Evolutionary conservation across 2,329 filamentous ascomycete genomes (phyloP).

Genomic region (Endothia cerciana): DNA sequence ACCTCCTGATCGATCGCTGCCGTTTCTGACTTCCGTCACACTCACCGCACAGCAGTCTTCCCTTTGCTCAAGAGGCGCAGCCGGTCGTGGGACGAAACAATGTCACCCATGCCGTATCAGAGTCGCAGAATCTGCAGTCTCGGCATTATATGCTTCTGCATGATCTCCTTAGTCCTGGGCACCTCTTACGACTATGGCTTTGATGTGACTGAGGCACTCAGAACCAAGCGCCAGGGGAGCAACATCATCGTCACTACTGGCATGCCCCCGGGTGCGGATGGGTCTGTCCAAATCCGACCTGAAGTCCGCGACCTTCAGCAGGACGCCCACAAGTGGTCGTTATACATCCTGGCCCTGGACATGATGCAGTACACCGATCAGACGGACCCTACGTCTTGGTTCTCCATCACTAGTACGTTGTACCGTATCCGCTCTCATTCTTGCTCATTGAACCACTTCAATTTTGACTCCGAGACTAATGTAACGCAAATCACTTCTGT

Average conservation of each 20-base stretch:
- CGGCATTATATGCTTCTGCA: conserved; percentile 26
- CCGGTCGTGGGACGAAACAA: background rate
- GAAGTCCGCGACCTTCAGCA: conserved; percentile 71
- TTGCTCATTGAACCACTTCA: conserved; percentile 4
- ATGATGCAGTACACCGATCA: conserved; percentile 72
- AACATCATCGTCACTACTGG: conserved; percentile 48
- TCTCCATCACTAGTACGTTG: conserved; percentile 71
- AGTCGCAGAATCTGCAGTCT: conserved; percentile 18
- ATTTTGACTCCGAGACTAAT: conserved; percentile 22
- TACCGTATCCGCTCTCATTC: conserved; percentile 13
- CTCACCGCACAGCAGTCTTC: background rate
- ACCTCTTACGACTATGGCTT: conserved; percentile 57
- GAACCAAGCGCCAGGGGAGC: conserved; percentile 42
- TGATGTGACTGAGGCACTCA: conserved; percentile 43
- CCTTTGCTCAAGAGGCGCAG: background rate
- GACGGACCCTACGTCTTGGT: conserved; percentile 69
- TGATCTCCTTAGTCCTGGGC: conserved; percentile 25
- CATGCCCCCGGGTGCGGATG: conserved; percentile 38
- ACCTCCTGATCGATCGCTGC: background rate
- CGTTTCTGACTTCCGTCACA: background rate
- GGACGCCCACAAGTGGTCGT: conserved; percentile 70
- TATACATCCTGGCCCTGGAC: conserved; percentile 76
- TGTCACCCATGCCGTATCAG: conserved; percentile 8
- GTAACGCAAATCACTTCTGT: background rate
- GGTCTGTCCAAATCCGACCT: conserved; percentile 52